Percentiles rank a stretch among this genome's conserved stretches.
These are phyloP conservation scores for Aspergillus diversus DNA, from an alignment of 495 filamentous ascomycete genomes.

Conservation along the genomic window DNA sequence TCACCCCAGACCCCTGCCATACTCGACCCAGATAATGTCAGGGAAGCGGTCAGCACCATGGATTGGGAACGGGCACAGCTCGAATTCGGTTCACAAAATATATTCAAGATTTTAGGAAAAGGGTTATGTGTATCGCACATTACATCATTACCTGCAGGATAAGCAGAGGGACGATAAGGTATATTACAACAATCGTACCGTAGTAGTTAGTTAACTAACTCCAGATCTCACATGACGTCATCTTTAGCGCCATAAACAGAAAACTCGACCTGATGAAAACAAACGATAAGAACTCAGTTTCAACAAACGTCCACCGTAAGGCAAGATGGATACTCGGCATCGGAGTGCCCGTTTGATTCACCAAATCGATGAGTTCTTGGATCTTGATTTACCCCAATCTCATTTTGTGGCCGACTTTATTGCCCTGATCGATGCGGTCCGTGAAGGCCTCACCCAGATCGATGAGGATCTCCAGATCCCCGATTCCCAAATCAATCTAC, in stretches of 20 bases:
- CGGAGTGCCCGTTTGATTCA: conserved; percentile 36
- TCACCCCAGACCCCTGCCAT: not conserved
- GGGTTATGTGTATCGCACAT: not conserved
- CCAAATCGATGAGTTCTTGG: conserved; percentile 36
- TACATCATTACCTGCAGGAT: not conserved
- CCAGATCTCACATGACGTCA: conserved; percentile 24
- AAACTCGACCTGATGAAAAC: conserved; percentile 11
- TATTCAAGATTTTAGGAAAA: not conserved
- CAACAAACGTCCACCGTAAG: conserved; percentile 1
- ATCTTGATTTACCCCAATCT: conserved; percentile 32
- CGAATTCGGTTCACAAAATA: not conserved
- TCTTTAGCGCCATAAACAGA: conserved; percentile 8
- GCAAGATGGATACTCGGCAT: conserved; percentile 33
- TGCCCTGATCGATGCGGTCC: conserved; percentile 34
- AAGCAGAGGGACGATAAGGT: not conserved
- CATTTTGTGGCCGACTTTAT: conserved; percentile 33
- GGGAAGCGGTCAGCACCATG: not conserved
- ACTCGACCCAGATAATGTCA: not conserved
- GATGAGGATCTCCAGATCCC: conserved; percentile 32
- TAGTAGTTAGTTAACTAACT: not conserved
- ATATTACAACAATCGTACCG: not conserved
- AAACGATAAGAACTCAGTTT: conserved; percentile 7
- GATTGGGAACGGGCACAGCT: not conserved
- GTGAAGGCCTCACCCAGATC: conserved; percentile 35
- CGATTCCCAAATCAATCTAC: conserved; percentile 34